These are phyloP conservation scores for Metarhizium guizhouense DNA, from an alignment of 2,329 filamentous ascomycete species.

Conservation along the genomic window DNA sequence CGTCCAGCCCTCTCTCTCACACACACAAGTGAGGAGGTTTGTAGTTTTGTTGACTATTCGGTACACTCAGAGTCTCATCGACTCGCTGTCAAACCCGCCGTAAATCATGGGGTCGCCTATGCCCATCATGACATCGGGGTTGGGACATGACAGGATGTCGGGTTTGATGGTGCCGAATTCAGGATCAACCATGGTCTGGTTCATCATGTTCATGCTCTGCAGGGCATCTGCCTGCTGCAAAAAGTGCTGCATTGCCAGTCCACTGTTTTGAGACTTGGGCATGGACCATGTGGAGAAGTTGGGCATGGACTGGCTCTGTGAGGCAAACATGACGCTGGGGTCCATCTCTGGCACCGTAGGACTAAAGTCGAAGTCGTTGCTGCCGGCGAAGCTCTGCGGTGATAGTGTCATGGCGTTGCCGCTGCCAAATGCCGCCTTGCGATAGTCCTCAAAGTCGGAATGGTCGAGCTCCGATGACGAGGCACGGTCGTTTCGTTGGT, in stretches of 20 bases:
- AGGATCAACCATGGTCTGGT: conserved; percentile 40
- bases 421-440: conserved; percentile 35
- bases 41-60: neutral
- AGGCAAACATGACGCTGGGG: conserved; percentile 23
- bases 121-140: conserved; percentile 47
- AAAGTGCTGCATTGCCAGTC: conserved; percentile 28
- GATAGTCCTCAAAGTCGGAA: conserved; percentile 48
- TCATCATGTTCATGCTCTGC: conserved; percentile 36
- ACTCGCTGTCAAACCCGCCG: conserved; percentile 39
- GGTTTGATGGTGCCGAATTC: conserved; percentile 48
- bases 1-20: neutral
- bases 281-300: conserved; percentile 24
- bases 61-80: conserved; percentile 27
- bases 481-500: conserved; percentile 29
- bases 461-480: conserved; percentile 48
- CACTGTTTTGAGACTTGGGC: conserved; percentile 16
- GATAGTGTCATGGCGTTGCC: conserved; percentile 36
- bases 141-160: conserved; percentile 41
- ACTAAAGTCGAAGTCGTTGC: conserved; percentile 28
- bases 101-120: conserved; percentile 52
- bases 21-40: neutral
- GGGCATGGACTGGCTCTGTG: conserved; percentile 24
- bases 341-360: conserved; percentile 24
- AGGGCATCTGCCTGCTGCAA: conserved; percentile 29
- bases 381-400: conserved; percentile 40